Evolutionary conservation across 805 yeast genomes (phyloP).

Genomic region (Kuraishia capsulata): DNA sequence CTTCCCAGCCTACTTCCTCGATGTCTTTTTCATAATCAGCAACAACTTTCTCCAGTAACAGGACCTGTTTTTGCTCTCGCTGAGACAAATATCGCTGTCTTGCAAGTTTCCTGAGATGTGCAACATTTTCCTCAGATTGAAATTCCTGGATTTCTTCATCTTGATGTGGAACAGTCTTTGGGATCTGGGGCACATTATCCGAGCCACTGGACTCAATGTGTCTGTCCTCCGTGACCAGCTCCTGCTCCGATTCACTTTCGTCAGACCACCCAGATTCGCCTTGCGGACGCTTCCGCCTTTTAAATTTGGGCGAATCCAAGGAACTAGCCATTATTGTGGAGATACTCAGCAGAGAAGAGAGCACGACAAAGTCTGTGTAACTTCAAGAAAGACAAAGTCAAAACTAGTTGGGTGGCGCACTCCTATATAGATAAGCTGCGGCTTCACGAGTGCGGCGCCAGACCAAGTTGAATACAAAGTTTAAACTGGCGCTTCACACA

Average conservation of each 20-base stretch:
- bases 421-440: too few species aligned
- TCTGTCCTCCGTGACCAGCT: too few species aligned
- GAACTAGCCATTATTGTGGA: too few species aligned
- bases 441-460: too few species aligned
- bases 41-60: conserved; percentile 36
- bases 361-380: too few species aligned
- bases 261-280: not conserved
- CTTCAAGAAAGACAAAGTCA: too few species aligned
- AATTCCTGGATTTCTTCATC: not conserved
- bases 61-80: conserved; percentile 37
- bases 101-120: conserved; percentile 32
- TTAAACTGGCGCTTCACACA: too few species aligned
- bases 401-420: too few species aligned
- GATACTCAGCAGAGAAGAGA: too few species aligned
- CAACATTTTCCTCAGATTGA: conserved; percentile 7
- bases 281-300: not conserved
- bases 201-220: too few species aligned
- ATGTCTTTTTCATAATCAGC: conserved; percentile 40
- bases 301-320: not conserved
- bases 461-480: too few species aligned
- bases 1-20: conserved; percentile 42
- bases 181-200: too few species aligned
- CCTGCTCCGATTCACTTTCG: conserved; percentile 1
- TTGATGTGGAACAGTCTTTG: not conserved
- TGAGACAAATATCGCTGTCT: conserved; percentile 37